phyloP scores from a whole-genome alignment of 352 stramenopile species.

The Blastocystis sp. region DNA sequence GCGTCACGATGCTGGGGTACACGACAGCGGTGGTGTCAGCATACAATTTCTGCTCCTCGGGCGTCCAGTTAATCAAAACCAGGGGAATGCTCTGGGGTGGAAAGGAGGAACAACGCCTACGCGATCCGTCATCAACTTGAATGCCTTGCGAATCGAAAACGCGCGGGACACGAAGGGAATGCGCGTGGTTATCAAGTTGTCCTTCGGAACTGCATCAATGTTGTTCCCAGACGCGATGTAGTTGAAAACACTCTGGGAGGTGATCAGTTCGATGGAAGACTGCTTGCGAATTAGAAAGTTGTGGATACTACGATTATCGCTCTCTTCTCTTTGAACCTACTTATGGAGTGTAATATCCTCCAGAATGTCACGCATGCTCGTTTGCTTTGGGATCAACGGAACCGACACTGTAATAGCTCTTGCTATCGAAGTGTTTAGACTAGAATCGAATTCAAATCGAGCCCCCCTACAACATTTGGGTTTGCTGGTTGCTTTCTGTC shows the following conservation, averaged over 20 bases:
- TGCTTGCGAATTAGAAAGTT: constrained; percentile 33
- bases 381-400: neutral
- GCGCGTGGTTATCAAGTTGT: neutral
- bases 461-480: neutral
- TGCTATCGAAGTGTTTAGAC: constrained; percentile 34
- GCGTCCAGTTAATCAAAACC: constrained; percentile 11
- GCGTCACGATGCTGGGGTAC: constrained; percentile 32
- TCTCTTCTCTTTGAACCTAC: neutral
- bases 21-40: neutral
- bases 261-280: neutral
- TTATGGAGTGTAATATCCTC: constrained; percentile 44
- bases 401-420: constrained; percentile 34
- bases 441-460: neutral
- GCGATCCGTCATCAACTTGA: constrained; percentile 28
- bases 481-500: neutral
- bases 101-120: neutral
- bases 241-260: constrained; percentile 34
- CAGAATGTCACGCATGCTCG: constrained; percentile 9
- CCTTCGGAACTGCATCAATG: neutral
- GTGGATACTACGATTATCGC: neutral
- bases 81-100: constrained; percentile 9
- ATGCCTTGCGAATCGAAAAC: constrained; percentile 35
- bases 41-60: neutral
- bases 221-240: constrained; percentile 38
- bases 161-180: constrained; percentile 22